Conservation (phyloP, 208 protist genomes). For the Zelonia costaricensis region DNA sequence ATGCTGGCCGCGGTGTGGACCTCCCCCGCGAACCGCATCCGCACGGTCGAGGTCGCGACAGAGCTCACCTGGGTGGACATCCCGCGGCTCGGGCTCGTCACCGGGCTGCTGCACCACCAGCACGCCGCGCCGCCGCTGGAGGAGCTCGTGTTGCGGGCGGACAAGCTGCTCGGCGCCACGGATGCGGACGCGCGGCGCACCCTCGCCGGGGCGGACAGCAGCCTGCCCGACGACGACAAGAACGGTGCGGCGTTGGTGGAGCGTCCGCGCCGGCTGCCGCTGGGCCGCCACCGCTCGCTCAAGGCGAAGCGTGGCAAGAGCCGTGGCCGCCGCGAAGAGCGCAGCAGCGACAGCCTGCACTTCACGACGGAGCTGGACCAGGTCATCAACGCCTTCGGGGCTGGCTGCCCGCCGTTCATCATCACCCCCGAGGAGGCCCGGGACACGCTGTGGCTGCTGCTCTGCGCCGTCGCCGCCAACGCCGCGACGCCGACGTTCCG, state of each 20-base stretch:
- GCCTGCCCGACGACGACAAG: neutral
- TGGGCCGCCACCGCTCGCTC: neutral
- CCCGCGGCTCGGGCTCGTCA: constrained; percentile 65
- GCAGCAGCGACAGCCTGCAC: constrained; percentile 23
- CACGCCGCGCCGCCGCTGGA: constrained; percentile 36
- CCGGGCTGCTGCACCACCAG: constrained; percentile 55
- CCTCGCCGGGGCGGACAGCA: neutral
- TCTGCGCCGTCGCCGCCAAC: constrained; percentile 52
- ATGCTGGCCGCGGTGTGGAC: constrained; percentile 58
- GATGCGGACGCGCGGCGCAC: neutral
- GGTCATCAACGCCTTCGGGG: constrained; percentile 21
- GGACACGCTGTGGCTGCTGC: constrained; percentile 63
- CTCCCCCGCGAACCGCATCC: constrained; percentile 43
- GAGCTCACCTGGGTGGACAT: constrained; percentile 47
- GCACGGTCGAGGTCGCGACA: constrained; percentile 38
- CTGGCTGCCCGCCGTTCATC: constrained; percentile 40
- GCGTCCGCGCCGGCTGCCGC: neutral
- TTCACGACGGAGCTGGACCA: constrained; percentile 44
- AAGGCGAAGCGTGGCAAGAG: neutral
- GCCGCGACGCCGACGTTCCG: constrained; percentile 15
- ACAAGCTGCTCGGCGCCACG: constrained; percentile 37
- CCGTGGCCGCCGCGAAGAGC: neutral
- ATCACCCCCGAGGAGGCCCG: constrained; percentile 56
- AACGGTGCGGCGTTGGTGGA: neutral
- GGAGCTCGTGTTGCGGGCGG: constrained; percentile 39